A percentile compares a stretch with the other conserved stretches of the same genome.
Evolutionary conservation across 2,329 filamentous ascomycete genomes (phyloP).

Genomic region (Talaromyces piceae): DNA sequence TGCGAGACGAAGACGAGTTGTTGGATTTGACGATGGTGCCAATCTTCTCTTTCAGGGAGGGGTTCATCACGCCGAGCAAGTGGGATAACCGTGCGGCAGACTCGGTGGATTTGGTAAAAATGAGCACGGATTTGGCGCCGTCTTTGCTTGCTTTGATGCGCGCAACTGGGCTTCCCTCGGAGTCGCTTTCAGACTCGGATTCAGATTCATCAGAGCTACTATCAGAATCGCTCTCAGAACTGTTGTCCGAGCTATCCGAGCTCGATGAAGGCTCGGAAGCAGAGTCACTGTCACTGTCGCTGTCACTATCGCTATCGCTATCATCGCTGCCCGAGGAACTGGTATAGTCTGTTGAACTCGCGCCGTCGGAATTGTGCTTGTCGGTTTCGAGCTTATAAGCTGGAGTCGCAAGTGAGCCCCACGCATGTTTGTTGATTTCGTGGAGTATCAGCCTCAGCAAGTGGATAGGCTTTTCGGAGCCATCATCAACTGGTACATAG

Average conservation of each 20-base stretch:
- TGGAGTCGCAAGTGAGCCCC: constrained; percentile 4
- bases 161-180: constrained; percentile 12
- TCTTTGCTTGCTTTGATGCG: constrained; percentile 28
- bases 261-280: constrained; percentile 17
- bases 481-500: constrained; percentile 61
- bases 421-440: constrained; percentile 22
- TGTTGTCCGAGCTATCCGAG: constrained; percentile 2
- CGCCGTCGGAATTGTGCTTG: background rate
- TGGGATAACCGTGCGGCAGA: constrained; percentile 78
- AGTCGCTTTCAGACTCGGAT: background rate
- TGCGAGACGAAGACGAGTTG: constrained; percentile 61
- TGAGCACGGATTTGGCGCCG: constrained; percentile 48
- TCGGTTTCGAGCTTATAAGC: constrained; percentile 2
- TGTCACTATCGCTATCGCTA: background rate
- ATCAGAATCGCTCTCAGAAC: constrained; percentile 13
- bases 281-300: constrained; percentile 12
- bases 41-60: constrained; percentile 49
- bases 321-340: constrained; percentile 26
- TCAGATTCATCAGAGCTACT: constrained; percentile 7
- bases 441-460: constrained; percentile 65
- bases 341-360: constrained; percentile 22
- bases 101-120: constrained; percentile 90
- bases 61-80: constrained; percentile 62
- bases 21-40: constrained; percentile 71
- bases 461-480: constrained; percentile 71